phyloP scores from a whole-genome alignment of 2,329 filamentous ascomycete species.

The Venturia aucupariae region DNA sequence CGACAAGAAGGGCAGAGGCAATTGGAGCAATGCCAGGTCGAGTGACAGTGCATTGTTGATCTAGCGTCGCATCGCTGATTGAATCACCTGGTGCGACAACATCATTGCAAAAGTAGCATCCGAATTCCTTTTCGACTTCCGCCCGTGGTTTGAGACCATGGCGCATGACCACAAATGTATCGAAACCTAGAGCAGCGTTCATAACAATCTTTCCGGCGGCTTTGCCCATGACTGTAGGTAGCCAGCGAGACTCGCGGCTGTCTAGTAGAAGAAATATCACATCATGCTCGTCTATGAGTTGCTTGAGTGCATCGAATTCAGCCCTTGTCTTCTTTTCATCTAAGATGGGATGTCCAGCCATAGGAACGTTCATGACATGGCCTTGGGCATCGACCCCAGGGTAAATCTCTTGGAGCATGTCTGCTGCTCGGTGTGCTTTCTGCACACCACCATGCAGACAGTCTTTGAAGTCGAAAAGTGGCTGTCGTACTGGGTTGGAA shows the following conservation, averaged over 20 bases:
- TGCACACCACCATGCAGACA: slow-evolving; percentile 74
- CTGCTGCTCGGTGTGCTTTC: slow-evolving; percentile 74
- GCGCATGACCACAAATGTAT: slow-evolving; percentile 94
- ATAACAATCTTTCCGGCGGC: slow-evolving; percentile 87
- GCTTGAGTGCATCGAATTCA: slow-evolving; percentile 67
- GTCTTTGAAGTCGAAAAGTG: slow-evolving; percentile 82
- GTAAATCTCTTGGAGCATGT: slow-evolving; percentile 75
- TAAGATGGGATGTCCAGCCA: slow-evolving; percentile 83
- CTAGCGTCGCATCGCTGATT: slow-evolving; percentile 86
- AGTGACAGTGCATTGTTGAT: slow-evolving; percentile 97
- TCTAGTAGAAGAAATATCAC: slow-evolving; percentile 96
- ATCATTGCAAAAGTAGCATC: slow-evolving; percentile 98
- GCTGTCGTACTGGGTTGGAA: slow-evolving; percentile 92
- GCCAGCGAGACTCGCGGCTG: slow-evolving; percentile 85
- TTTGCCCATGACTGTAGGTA: slow-evolving; percentile 94
- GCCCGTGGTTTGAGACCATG: slow-evolving; percentile 57
- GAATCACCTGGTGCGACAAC: slow-evolving; percentile 93
- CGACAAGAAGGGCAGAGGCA: slow-evolving; percentile 82
- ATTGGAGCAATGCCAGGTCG: slow-evolving; percentile 86
- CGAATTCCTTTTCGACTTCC: slow-evolving; percentile 58
- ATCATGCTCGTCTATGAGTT: slow-evolving; percentile 75
- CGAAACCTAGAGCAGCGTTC: slow-evolving; percentile 92
- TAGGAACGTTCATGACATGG: slow-evolving; percentile 77
- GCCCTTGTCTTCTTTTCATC: slow-evolving; percentile 53
- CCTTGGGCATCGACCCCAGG: slow-evolving; percentile 79